Evolutionary conservation across 805 yeast species (phyloP).

Genomic region (Saturnispora quitensis): DNA sequence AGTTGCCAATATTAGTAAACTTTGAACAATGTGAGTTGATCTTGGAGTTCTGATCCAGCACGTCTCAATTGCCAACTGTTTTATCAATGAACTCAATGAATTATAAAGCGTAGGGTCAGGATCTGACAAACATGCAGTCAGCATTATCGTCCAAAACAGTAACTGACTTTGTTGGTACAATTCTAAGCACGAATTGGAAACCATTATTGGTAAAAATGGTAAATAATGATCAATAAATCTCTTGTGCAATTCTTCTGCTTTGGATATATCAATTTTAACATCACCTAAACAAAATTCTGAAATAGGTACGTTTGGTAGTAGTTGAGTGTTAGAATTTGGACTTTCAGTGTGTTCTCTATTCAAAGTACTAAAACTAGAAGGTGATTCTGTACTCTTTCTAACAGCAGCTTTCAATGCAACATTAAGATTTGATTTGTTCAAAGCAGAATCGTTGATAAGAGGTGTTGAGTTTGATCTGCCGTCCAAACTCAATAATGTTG

Average conservation of each 20-base stretch:
- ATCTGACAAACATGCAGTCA: conserved; percentile 78
- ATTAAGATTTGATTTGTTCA: conserved; percentile 33
- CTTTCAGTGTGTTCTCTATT: conserved; percentile 15
- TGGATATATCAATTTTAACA: conserved; percentile 52
- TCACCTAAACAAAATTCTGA: conserved; percentile 71
- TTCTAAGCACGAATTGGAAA: conserved; percentile 62
- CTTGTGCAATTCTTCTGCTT: conserved; percentile 66
- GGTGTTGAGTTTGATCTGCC: conserved; percentile 26
- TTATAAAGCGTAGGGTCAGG: conserved; percentile 79
- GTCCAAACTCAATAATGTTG: conserved; percentile 29
- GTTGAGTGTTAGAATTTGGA: conserved; percentile 3
- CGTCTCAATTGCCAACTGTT: conserved; percentile 81
- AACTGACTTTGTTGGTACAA: conserved; percentile 76
- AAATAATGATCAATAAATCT: conserved; percentile 57
- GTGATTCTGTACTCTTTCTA: conserved; percentile 28
- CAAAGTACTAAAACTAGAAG: conserved; percentile 14
- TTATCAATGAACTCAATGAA: conserved; percentile 65
- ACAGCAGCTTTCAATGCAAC: conserved; percentile 35
- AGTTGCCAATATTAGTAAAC: conserved; percentile 68
- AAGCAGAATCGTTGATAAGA: conserved; percentile 35
- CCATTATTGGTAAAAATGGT: conserved; percentile 73
- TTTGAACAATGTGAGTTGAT: conserved; percentile 89
- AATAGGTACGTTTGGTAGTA: conserved; percentile 26
- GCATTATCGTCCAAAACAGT: conserved; percentile 83
- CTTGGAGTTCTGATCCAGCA: conserved; percentile 92